Conservation (phyloP, 148 eudicot species). For the Limonium bicolor region DNA sequence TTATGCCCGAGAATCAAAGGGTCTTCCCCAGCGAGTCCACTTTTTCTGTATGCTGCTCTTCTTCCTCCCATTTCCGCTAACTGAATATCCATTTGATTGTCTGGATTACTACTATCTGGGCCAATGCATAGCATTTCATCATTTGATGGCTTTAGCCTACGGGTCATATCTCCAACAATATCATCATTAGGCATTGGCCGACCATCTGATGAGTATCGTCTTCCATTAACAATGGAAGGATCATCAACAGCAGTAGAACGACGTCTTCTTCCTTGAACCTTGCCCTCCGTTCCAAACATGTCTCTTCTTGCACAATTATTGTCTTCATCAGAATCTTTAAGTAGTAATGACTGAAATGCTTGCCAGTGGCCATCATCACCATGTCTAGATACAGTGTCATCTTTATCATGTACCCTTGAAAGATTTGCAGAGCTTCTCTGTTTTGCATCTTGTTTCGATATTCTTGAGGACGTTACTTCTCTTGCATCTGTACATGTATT, state of each 20-base stretch:
- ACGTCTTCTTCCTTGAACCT: constrained; percentile 27
- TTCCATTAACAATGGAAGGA: constrained; percentile 32
- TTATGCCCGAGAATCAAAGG: constrained; percentile 29
- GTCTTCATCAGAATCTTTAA: constrained; percentile 52
- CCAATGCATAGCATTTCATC: constrained; percentile 28
- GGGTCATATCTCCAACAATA: constrained; percentile 21
- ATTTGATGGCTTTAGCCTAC: constrained; percentile 18
- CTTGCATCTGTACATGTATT: constrained; percentile 6
- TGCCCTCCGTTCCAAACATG: constrained; percentile 55
- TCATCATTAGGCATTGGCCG: constrained; percentile 18
- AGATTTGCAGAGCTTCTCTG: constrained; percentile 14
- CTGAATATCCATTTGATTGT: constrained; percentile 21
- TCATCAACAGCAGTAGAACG: constrained; percentile 22
- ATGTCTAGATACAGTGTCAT: constrained; percentile 20
- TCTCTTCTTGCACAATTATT: constrained; percentile 24
- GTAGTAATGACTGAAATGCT: constrained; percentile 74
- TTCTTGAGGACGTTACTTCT: constrained; percentile 11
- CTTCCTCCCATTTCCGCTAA: constrained; percentile 31
- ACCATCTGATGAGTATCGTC: constrained; percentile 10
- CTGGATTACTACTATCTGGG: constrained; percentile 6
- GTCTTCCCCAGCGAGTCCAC: constrained; percentile 22
- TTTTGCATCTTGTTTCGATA: constrained; percentile 25
- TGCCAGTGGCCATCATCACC: constrained; percentile 70
- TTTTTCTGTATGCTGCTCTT: constrained; percentile 24
- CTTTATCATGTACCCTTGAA: constrained; percentile 10